Conservation (phyloP, 805 yeast genomes). For the Pichia occidentalis region DNA sequence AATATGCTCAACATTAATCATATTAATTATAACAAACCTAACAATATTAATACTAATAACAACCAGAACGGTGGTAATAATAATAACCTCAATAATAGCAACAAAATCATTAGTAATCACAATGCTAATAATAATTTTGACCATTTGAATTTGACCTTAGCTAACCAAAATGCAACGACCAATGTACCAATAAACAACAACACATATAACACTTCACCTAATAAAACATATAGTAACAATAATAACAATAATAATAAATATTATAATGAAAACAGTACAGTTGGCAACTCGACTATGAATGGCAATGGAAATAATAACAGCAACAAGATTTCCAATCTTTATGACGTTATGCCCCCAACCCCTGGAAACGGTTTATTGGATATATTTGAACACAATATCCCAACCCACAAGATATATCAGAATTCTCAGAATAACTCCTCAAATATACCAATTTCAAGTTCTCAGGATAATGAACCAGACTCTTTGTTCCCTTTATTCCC, state of each 20-base stretch:
- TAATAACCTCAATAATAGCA: background rate
- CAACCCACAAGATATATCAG: slow-evolving; percentile 5
- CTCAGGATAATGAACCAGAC: slow-evolving; percentile 24
- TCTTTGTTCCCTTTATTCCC: slow-evolving; percentile 30
- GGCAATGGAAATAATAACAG: slow-evolving; percentile 7
- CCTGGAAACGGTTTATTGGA: slow-evolving; percentile 30
- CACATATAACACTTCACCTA: too few species aligned
- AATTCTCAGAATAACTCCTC: background rate
- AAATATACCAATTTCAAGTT: slow-evolving; percentile 13
- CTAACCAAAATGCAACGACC: too few species aligned
- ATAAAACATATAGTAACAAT: background rate
- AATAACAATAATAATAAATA: background rate
- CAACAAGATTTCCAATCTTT: slow-evolving; percentile 4
- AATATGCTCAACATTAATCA: background rate
- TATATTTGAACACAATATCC: slow-evolving; percentile 21
- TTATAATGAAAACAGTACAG: background rate
- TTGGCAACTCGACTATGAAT: background rate
- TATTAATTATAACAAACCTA: background rate
- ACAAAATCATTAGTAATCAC: background rate
- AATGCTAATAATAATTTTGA: background rate
- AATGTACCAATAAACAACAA: too few species aligned
- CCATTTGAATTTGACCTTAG: too few species aligned
- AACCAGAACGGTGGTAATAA: background rate
- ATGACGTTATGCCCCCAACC: slow-evolving; percentile 20
- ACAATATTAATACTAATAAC: background rate